Evolutionary conservation across 2,329 filamentous ascomycete species (phyloP), one percentile per base, ranked within the genome.

Genomic region (Endothia cerciana): DNA sequence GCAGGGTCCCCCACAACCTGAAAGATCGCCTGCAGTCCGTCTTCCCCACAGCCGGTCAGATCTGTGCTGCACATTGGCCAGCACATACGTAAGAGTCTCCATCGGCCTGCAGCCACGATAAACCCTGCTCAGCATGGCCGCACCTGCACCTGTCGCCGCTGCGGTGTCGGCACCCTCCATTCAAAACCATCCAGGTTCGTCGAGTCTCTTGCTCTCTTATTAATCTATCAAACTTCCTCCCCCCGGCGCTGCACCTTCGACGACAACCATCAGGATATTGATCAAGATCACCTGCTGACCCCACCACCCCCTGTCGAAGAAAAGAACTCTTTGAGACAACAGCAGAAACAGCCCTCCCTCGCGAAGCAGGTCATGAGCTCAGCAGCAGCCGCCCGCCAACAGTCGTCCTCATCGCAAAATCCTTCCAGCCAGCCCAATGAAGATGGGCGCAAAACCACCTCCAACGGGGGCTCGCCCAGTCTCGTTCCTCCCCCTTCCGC

Each of bases 361-460:
- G 72, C 73, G 58, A 74, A 72, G 69, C 70, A 72, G 68, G 73
- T 71, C 72, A 74, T 74, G 73, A 79, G 75, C 71, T 75, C 79
- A 70, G 74, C 78, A 57, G 74, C 72, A 43, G 71, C 74, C 65
- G 76, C 60, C 30, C 63, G 58, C 56, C 60, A 60, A 38, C 63
- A 63, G 15, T 60, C n/a, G 15, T 58, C 62, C 58, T 43, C 66
- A 40, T 77, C 76, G 70, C 75, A 78, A 69, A 77, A 72, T 59
- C 74, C 49, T 75, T 65, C 73, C 73, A 67, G 60, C 6, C 63
- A 59, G 30, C 13, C 66, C 33, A 57, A 51, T 17, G 63, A 68
- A 41, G 59, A 68, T 65, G 66, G 47, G 22, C 63, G 55, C 22
- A 63, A 25, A 40, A 55, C 58, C 10, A 71, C 74, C 30, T 73